phyloP scores from a whole-genome alignment of 345 rosid species.

The Odontarrhena argentea region DNA sequence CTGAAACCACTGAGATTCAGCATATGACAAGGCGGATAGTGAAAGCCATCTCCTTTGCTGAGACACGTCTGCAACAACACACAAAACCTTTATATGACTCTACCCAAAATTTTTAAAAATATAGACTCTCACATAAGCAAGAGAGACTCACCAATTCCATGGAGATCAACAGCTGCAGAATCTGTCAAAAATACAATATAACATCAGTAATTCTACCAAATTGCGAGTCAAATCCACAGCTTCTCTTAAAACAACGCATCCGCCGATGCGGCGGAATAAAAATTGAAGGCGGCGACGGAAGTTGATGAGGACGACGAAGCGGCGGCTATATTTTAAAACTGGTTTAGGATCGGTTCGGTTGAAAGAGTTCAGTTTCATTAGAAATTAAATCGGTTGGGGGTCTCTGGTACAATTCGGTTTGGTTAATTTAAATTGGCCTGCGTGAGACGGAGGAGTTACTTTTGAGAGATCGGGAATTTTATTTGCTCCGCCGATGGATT shows the following conservation, averaged over 20 bases:
- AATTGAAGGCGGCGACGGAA: conserved; percentile 18
- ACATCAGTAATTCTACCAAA: not conserved
- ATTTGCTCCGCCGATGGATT: conserved; percentile 26
- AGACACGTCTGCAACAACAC: conserved; percentile 68
- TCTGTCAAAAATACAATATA: not conserved
- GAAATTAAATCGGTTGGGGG: conserved; percentile 2
- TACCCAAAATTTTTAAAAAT: conserved; percentile 10
- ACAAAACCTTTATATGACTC: conserved; percentile 19
- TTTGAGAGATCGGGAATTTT: not conserved
- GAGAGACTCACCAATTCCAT: conserved; percentile 66
- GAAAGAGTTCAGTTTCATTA: not conserved
- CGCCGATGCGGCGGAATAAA: not conserved
- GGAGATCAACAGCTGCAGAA: conserved; percentile 24
- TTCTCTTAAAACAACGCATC: not conserved
- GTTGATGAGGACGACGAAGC: conserved; percentile 1
- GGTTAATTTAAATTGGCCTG: not conserved
- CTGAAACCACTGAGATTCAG: conserved; percentile 64
- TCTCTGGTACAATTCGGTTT: not conserved
- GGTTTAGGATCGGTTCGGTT: conserved; percentile 10
- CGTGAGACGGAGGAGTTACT: conserved; percentile 7
- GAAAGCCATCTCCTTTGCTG: conserved; percentile 68
- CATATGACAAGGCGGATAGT: conserved; percentile 69
- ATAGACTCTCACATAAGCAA: conserved; percentile 8
- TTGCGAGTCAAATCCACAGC: conserved; percentile 5
- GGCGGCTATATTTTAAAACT: conserved; percentile 21